Evolutionary conservation across 345 rosid genomes (phyloP).

Genomic region (Salix exigua): DNA sequence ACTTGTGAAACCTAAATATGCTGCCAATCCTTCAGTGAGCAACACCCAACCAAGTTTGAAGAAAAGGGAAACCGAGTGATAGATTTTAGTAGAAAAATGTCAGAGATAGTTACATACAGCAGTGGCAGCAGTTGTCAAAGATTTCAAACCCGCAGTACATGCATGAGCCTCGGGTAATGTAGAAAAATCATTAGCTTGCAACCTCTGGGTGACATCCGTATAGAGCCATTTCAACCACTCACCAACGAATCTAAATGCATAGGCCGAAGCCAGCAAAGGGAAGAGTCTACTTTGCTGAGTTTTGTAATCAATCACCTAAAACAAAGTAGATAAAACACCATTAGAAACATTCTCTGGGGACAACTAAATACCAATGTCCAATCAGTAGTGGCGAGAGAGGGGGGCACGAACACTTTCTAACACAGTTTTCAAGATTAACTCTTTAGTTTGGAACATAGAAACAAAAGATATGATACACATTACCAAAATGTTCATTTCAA

Average conservation of each 20-base stretch:
- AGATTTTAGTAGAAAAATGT: not conserved
- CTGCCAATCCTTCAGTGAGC: not conserved
- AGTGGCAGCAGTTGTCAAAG: constrained; percentile 85
- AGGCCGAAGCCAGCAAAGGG: constrained; percentile 98
- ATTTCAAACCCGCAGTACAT: constrained; percentile 98
- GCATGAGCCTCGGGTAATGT: constrained; percentile 98
- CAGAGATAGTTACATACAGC: constrained; percentile 52
- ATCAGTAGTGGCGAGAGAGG: not conserved
- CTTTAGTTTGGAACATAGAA: not conserved
- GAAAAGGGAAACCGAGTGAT: not conserved
- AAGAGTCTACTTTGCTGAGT: constrained; percentile 95
- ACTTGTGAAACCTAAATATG: not conserved
- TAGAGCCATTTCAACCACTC: constrained; percentile 98
- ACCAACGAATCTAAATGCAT: constrained; percentile 95
- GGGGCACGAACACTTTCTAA: not conserved
- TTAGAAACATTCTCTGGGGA: constrained; percentile 9
- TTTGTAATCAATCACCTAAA: constrained; percentile 92
- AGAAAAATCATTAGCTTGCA: constrained; percentile 85
- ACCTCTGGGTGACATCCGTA: constrained; percentile 76
- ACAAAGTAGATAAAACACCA: constrained; percentile 13
- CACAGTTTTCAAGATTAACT: not conserved
- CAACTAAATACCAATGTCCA: not conserved
- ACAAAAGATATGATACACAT: not conserved
- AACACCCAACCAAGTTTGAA: not conserved
- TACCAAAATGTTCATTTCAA: not conserved